A percentile compares a stretch with the other conserved stretches of the same genome.
Evolutionary conservation across 305 asterid species (phyloP).

Genomic region (Fraxinus sp.): DNA sequence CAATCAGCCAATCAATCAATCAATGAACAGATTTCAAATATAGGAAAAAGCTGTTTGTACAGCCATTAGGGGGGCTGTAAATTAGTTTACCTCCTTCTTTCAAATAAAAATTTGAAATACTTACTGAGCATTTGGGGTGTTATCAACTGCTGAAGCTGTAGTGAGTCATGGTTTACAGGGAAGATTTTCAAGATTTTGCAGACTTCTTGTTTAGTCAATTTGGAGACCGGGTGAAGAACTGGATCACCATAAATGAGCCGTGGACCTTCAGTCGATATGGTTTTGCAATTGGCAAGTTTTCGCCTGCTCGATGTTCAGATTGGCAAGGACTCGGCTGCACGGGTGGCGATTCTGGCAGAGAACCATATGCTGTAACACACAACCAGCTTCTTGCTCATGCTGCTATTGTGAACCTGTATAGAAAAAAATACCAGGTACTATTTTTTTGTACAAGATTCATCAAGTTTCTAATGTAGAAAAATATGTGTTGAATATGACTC

Average conservation of each 20-base stretch:
- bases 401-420: conserved; percentile 37
- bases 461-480: background rate
- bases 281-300: conserved; percentile 35
- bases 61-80: too few species aligned
- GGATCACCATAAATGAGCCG: conserved; percentile 61
- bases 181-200: conserved; percentile 39
- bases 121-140: background rate
- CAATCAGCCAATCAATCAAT: background rate
- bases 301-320: conserved; percentile 54
- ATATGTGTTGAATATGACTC: background rate
- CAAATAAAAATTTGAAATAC: background rate
- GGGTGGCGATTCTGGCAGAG: conserved; percentile 47
- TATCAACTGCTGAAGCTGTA: background rate
- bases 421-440: conserved; percentile 37
- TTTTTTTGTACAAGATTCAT: background rate
- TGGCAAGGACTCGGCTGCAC: conserved; percentile 41
- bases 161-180: conserved; percentile 27
- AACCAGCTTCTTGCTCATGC: conserved; percentile 52
- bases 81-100: background rate
- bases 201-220: conserved; percentile 38
- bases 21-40: background rate
- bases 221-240: conserved; percentile 56
- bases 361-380: conserved; percentile 52
- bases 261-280: conserved; percentile 50
- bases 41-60: too few species aligned